A percentile compares a stretch with the other conserved stretches of the same genome.
phyloP scores from a whole-genome alignment of 306 rosid genomes.

The Cicer cuneatum region DNA sequence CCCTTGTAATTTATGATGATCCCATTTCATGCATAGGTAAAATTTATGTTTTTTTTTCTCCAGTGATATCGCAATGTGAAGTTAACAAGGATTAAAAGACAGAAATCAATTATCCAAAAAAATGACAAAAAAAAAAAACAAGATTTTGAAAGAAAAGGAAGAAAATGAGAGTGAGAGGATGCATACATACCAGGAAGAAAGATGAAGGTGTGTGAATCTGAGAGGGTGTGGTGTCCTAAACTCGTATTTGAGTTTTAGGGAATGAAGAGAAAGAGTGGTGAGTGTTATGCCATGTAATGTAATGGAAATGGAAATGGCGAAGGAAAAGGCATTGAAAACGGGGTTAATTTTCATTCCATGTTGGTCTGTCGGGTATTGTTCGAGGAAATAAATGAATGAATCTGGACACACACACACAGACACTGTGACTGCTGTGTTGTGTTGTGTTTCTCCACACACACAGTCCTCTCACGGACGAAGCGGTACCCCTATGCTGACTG shows the following conservation, averaged over 20 bases:
- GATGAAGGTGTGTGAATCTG: neutral
- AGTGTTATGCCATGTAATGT: conserved; percentile 19
- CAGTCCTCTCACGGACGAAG: neutral
- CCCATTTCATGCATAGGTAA: neutral
- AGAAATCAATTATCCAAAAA: neutral
- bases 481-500: neutral
- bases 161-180: conserved; percentile 17
- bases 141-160: neutral
- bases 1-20: neutral
- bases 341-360: neutral
- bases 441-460: neutral
- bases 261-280: neutral
- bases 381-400: conserved; percentile 40
- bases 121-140: too few species aligned
- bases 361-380: conserved; percentile 5
- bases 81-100: neutral
- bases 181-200: conserved; percentile 41
- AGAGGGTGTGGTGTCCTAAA: neutral
- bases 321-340: conserved; percentile 2
- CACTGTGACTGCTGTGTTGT: neutral
- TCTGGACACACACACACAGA: conserved; percentile 23
- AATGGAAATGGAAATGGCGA: conserved; percentile 21
- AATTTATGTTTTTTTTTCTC: neutral
- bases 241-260: neutral
- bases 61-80: neutral